Percentiles rank a stretch among this genome's conserved stretches.
Evolutionary conservation across 2,329 filamentous ascomycete species (phyloP).

Genomic region (Clonostachys byssicola): DNA sequence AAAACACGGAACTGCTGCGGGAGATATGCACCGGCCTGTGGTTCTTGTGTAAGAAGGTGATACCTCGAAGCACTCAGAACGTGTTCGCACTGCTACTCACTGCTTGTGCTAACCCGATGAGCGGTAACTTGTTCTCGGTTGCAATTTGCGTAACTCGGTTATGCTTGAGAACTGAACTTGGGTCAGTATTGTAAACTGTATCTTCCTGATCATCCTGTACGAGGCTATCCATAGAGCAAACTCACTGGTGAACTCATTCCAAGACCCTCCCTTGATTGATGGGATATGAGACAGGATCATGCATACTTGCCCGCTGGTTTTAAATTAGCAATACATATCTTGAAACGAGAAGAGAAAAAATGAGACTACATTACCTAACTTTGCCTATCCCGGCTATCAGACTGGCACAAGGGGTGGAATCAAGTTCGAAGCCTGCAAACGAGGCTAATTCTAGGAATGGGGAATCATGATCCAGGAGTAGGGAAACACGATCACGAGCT

Average conservation of each 20-base stretch:
- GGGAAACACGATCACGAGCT: conserved; percentile 29
- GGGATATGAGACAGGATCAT: conserved; percentile 34
- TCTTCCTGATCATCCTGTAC: too few relatives aligned
- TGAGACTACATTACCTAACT: conserved; percentile 11
- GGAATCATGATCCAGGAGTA: conserved; percentile 28
- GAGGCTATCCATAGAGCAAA: neutral
- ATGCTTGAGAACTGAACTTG: conserved; percentile 27
- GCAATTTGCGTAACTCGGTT: conserved; percentile 16
- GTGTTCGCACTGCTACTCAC: conserved; percentile 6
- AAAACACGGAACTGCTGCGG: conserved; percentile 38
- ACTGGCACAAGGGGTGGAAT: conserved; percentile 28
- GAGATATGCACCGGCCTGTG: conserved; percentile 26
- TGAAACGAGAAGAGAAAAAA: too few relatives aligned
- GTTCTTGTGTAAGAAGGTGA: neutral
- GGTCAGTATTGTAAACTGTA: neutral
- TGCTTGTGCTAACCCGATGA: conserved; percentile 32
- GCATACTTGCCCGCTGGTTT: conserved; percentile 22
- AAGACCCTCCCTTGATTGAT: conserved; percentile 32
- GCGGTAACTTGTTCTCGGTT: conserved; percentile 29
- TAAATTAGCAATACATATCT: too few relatives aligned
- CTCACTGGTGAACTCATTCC: conserved; percentile 32
- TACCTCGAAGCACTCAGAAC: neutral
- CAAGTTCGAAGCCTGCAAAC: conserved; percentile 26
- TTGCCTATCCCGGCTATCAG: conserved; percentile 30
- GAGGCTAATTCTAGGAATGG: conserved; percentile 30